Percentiles rank a stretch among this genome's conserved stretches.
Evolutionary conservation across 441 rosid species (phyloP).

Genomic region (Pelargonium myrrhifolium): DNA sequence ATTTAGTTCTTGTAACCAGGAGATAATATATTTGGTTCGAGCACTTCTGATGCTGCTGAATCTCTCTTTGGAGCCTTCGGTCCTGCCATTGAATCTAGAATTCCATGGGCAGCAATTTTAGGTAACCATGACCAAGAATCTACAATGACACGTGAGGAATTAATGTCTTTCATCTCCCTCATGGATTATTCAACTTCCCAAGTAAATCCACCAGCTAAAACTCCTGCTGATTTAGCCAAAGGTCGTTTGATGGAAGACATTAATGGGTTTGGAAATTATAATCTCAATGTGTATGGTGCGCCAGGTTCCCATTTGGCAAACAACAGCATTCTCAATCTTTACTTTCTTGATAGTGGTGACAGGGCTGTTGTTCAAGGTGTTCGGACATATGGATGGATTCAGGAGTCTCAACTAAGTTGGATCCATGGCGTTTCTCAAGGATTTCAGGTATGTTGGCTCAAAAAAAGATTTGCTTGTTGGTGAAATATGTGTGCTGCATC

Average conservation of each 20-base stretch:
- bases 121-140: constrained; percentile 96
- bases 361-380: constrained; percentile 56
- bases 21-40: constrained; percentile 77
- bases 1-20: constrained; percentile 37
- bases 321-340: constrained; percentile 61
- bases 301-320: constrained; percentile 66
- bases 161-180: constrained; percentile 73
- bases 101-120: constrained; percentile 89
- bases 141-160: constrained; percentile 62
- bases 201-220: constrained; percentile 42
- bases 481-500: not conserved
- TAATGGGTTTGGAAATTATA: constrained; percentile 78
- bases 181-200: constrained; percentile 81
- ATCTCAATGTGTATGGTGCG: constrained; percentile 56
- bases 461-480: not conserved
- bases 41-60: constrained; percentile 81
- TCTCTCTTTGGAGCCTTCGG: constrained; percentile 60
- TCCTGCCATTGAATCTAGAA: constrained; percentile 56
- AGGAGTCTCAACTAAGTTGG: constrained; percentile 82
- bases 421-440: constrained; percentile 42
- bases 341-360: constrained; percentile 81
- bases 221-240: constrained; percentile 18
- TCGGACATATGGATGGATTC: constrained; percentile 77
- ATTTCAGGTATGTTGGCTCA: constrained; percentile 39
- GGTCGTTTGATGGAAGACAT: constrained; percentile 25